phyloP scores from a whole-genome alignment of 2,329 filamentous ascomycete genomes.

The Ceratocystiopsis sp. region DNA sequence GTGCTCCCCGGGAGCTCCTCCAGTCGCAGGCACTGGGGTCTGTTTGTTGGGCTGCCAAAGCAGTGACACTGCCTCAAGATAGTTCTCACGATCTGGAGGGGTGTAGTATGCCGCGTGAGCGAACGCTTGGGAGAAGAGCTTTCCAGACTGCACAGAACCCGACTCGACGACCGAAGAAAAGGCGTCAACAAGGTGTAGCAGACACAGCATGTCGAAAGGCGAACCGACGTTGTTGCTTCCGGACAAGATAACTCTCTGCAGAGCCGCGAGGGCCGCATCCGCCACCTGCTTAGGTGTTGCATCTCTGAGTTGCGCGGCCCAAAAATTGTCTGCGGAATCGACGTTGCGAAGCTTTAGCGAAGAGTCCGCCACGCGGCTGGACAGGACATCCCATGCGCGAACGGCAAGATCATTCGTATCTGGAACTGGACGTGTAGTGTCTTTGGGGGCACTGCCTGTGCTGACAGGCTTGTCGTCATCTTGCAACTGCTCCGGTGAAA shows the following conservation, averaged over 20 bases:
- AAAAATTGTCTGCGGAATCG: slow-evolving; percentile 17
- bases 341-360: slow-evolving; percentile 24
- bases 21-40: slow-evolving; percentile 12
- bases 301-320: too few species aligned
- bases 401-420: too few species aligned
- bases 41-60: slow-evolving; percentile 30
- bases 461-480: too few species aligned
- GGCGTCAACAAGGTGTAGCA: slow-evolving; percentile 34
- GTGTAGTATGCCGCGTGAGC: slow-evolving; percentile 25
- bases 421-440: too few species aligned
- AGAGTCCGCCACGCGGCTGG: slow-evolving; percentile 23
- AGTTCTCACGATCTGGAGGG: slow-evolving; percentile 19
- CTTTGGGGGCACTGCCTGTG: too few species aligned
- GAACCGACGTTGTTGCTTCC: slow-evolving; percentile 3
- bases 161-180: slow-evolving; percentile 26
- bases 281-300: slow-evolving; percentile 24
- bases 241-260: slow-evolving; percentile 12
- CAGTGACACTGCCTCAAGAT: slow-evolving; percentile 24
- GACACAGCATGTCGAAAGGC: slow-evolving; percentile 29
- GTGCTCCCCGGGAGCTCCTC: slow-evolving; percentile 12
- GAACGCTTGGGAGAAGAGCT: slow-evolving; percentile 21
- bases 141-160: too few species aligned
- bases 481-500: too few species aligned
- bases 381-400: too few species aligned
- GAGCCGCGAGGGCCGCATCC: slow-evolving; percentile 22